Evolutionary conservation across 2,329 filamentous ascomycete species (phyloP).

Genomic region (Botryosphaeria agaves): DNA sequence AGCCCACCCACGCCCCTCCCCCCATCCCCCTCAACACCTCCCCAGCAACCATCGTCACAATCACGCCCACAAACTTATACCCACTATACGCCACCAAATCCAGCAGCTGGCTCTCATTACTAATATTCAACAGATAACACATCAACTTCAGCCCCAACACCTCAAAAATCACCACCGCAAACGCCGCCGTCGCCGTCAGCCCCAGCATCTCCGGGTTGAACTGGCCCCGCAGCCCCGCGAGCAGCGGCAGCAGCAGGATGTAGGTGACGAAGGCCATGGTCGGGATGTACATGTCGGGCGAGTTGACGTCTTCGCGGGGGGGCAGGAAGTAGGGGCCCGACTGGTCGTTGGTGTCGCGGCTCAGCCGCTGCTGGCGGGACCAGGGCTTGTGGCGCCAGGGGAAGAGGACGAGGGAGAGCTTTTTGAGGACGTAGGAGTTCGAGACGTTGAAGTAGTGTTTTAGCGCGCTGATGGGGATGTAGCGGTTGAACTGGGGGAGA

Average conservation of each 20-base stretch:
- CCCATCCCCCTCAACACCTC: slow-evolving; percentile 67
- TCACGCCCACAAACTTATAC: slow-evolving; percentile 97
- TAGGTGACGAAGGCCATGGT: slow-evolving; percentile 75
- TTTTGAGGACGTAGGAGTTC: slow-evolving; percentile 89
- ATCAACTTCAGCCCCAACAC: slow-evolving; percentile 82
- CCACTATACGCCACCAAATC: slow-evolving; percentile 93
- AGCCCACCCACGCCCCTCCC: slow-evolving; percentile 76
- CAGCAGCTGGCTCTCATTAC: slow-evolving; percentile 80
- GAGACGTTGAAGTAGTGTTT: slow-evolving; percentile 99
- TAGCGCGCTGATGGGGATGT: slow-evolving; percentile 78
- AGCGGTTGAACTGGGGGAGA: slow-evolving; percentile 46
- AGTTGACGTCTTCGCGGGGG: slow-evolving; percentile 89
- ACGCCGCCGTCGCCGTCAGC: slow-evolving; percentile 68
- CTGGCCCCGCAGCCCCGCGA: slow-evolving; percentile 75
- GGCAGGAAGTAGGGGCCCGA: slow-evolving; percentile 67
- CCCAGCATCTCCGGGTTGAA: slow-evolving; percentile 92
- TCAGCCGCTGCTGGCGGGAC: slow-evolving; percentile 67
- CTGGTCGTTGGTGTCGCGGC: slow-evolving; percentile 35
- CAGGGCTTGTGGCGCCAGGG: slow-evolving; percentile 96
- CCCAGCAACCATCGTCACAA: slow-evolving; percentile 65
- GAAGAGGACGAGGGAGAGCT: slow-evolving; percentile 84
- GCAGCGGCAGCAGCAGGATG: slow-evolving; percentile 78
- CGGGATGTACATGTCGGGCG: slow-evolving; percentile 98
- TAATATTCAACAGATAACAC: slow-evolving; percentile 86
- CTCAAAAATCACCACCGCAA: slow-evolving; percentile 71